phyloP scores from a whole-genome alignment of 129 eudicot species.

The Escallonia rubra region DNA sequence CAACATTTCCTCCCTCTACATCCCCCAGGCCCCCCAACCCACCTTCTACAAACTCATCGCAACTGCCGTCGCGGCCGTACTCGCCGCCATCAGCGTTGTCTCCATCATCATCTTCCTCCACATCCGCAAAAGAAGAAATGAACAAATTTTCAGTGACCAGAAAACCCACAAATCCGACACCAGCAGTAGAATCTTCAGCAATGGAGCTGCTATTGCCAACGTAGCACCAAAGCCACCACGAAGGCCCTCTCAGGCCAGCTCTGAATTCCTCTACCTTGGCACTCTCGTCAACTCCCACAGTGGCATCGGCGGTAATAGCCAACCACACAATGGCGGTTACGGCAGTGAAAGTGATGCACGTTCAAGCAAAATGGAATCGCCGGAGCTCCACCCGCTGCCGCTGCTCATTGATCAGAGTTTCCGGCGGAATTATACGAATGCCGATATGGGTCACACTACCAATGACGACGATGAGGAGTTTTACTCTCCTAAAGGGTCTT shows the following conservation, averaged over 20 bases:
- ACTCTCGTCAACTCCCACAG: slow-evolving; percentile 57
- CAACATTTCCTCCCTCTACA: slow-evolving; percentile 57
- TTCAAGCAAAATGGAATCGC: slow-evolving; percentile 56
- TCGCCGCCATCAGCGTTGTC: slow-evolving; percentile 36
- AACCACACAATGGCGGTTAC: no score
- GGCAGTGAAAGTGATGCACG: background rate
- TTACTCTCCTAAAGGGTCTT: slow-evolving; percentile 59
- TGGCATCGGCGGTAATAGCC: background rate
- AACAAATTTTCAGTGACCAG: slow-evolving; percentile 14
- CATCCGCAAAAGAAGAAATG: slow-evolving; percentile 20
- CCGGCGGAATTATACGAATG: background rate
- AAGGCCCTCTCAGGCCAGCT: slow-evolving; percentile 62
- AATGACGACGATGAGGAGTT: slow-evolving; percentile 60
- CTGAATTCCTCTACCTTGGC: slow-evolving; percentile 70
- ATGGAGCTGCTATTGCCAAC: background rate
- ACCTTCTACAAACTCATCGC: slow-evolving; percentile 50
- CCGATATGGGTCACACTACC: background rate
- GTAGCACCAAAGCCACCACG: slow-evolving; percentile 16
- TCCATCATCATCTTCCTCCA: slow-evolving; percentile 27
- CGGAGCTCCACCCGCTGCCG: slow-evolving; percentile 89
- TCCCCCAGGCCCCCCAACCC: slow-evolving; percentile 50
- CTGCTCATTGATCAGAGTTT: slow-evolving; percentile 27
- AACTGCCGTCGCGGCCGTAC: slow-evolving; percentile 41
- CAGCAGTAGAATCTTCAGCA: slow-evolving; percentile 4
- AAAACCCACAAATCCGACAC: slow-evolving; percentile 41